Conservation (phyloP, 495 filamentous ascomycete species). For the Cenococcum geophilum region DNA sequence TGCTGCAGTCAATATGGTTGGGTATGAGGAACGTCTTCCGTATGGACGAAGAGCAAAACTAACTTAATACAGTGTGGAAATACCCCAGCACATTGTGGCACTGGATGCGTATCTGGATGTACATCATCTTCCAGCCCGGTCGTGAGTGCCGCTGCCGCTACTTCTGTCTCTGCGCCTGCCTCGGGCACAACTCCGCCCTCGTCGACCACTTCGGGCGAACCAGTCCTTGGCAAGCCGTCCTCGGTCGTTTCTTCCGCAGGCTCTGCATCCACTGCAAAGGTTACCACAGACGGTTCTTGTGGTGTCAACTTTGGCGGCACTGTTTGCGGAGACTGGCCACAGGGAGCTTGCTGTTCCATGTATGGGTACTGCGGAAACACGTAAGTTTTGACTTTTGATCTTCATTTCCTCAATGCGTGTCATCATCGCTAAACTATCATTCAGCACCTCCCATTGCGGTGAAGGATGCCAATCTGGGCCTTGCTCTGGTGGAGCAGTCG, state of each 20-base stretch:
- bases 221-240: conserved; percentile 35
- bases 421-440: too few relatives aligned
- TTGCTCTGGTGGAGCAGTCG: conserved; percentile 31
- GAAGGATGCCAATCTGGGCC: conserved; percentile 45
- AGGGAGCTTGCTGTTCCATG: conserved; percentile 48
- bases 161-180: conserved; percentile 15
- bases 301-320: conserved; percentile 43
- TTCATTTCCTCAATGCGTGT: too few relatives aligned
- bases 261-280: conserved; percentile 13
- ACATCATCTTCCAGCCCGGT: conserved; percentile 13
- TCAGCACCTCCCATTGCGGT: conserved; percentile 40
- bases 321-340: conserved; percentile 46
- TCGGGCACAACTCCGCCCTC: conserved; percentile 23
- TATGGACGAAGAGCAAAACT: neutral
- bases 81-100: conserved; percentile 36
- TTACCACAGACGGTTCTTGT: conserved; percentile 44
- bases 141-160: conserved; percentile 6
- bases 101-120: conserved; percentile 38
- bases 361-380: conserved; percentile 44
- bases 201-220: conserved; percentile 35
- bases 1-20: conserved; percentile 36
- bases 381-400: neutral
- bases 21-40: conserved; percentile 13
- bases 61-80: conserved; percentile 32
- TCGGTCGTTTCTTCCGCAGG: conserved; percentile 23